Base-by-base conservation (phyloP, 2,329 filamentous ascomycete species). In the Hypoxylon sp. region DNA sequence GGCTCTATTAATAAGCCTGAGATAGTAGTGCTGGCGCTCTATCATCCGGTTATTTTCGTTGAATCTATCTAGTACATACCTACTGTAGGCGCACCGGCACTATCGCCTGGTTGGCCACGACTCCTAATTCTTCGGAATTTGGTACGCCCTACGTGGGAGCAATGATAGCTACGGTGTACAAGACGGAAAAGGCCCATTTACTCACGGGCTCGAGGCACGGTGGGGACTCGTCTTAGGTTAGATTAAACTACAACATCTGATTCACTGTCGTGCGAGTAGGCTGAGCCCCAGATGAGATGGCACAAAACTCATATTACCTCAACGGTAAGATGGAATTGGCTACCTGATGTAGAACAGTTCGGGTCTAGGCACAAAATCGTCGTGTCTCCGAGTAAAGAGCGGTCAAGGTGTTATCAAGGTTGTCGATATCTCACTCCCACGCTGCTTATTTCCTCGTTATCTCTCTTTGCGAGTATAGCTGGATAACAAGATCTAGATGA, bases 221-320 rank as follows among this genome's bases (percentile, higher is more conserved):
- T 19, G 37, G 37, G 13, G 39, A 47, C 66, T 48, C 67, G 55
- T 29, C 53, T 65, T 47, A 39, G 39, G 59, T 54, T 47, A 53
- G 50, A 54, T 54, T 62, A 55, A 31, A 54, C 42, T 55, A 62
- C 50, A 14, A 29, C 13, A 17, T 39, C 39, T 47, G 42, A 57
- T 44, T 29, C 33, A 51, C 35, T 42, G 53, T 58, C 17, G 60
- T 63, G 60, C 53, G 19, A 58, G 44, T 33, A 63, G 33, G 35
- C 11, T 42, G 46, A 33, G 22, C 14, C 42, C 51, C 9, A 51
- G 26, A 37, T 24, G 42, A 24, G 57, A 51, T 29, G 37, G 33
- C 31, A 35, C 29, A 26, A 44, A 62, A 44, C 4, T 24, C 19
- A 44, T 39, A 42, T 50, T 39, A 55, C 39, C 31, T 24, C 31